Conservation (phyloP, 257 asterid genomes). For the Capsicum baccatum region DNA sequence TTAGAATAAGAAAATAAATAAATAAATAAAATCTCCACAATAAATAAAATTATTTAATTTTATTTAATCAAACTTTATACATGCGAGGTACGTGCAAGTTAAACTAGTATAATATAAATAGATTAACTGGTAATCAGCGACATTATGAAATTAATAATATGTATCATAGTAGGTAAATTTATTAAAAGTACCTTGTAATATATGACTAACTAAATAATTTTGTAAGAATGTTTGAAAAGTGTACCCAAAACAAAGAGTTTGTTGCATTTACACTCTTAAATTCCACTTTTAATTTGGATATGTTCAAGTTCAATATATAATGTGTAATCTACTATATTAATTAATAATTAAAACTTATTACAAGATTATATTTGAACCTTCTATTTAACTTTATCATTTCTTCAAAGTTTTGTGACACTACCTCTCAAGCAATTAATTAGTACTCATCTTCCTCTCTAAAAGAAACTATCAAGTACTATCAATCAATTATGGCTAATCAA, state of each 20-base stretch:
- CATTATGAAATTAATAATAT: background rate
- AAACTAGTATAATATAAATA: no score
- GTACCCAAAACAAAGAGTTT: background rate
- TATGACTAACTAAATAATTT: background rate
- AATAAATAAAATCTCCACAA: no score
- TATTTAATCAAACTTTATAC: no score
- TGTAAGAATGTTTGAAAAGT: background rate
- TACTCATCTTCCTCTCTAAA: background rate
- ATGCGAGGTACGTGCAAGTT: no score
- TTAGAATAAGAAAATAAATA: no score
- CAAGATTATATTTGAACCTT: background rate
- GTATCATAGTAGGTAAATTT: background rate
- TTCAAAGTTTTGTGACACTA: background rate
- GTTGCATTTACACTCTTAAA: background rate
- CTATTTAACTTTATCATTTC: background rate
- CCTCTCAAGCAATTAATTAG: background rate
- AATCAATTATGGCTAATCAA: background rate
- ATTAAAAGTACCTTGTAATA: background rate
- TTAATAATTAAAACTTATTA: background rate
- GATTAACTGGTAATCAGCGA: background rate
- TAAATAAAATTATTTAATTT: no score
- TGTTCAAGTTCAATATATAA: background rate
- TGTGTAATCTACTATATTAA: background rate
- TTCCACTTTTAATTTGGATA: background rate
- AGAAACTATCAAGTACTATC: background rate